phyloP scores from a whole-genome alignment of 2,329 filamentous ascomycete genomes.

The Neonectria faginata region DNA sequence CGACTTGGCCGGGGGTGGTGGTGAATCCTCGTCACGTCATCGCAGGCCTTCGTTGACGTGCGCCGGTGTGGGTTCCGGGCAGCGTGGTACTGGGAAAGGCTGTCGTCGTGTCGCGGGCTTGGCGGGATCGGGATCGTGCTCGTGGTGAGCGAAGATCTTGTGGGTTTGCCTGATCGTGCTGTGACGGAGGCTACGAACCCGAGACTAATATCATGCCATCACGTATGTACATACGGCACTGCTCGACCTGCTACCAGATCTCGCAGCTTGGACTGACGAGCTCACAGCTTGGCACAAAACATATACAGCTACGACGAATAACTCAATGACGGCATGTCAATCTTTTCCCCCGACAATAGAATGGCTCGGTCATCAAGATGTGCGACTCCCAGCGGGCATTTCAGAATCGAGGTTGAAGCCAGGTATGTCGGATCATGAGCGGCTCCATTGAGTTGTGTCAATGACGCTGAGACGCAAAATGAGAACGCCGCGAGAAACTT shows the following conservation, averaged over 20 bases:
- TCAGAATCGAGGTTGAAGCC: neutral
- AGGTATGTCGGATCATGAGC: no score
- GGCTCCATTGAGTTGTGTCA: neutral
- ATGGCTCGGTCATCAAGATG: neutral
- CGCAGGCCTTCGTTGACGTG: slow-evolving; percentile 23
- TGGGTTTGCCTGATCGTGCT: neutral
- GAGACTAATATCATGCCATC: neutral
- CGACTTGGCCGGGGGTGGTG: neutral
- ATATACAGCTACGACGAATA: no score
- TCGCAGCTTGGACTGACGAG: no score
- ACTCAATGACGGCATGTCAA: neutral
- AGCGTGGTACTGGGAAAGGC: neutral
- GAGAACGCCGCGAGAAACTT: neutral
- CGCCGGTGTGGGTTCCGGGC: neutral
- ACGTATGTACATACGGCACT: no score
- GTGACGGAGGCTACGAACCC: neutral
- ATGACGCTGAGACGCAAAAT: neutral
- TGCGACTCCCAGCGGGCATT: neutral
- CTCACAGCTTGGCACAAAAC: no score
- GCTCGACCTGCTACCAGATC: no score
- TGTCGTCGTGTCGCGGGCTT: neutral
- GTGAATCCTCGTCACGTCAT: slow-evolving; percentile 12
- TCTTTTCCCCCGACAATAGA: neutral
- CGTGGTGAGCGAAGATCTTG: neutral
- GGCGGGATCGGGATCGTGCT: neutral